phyloP scores from a whole-genome alignment of 768 basidiomycete genomes.

The Zangia roseola region DNA sequence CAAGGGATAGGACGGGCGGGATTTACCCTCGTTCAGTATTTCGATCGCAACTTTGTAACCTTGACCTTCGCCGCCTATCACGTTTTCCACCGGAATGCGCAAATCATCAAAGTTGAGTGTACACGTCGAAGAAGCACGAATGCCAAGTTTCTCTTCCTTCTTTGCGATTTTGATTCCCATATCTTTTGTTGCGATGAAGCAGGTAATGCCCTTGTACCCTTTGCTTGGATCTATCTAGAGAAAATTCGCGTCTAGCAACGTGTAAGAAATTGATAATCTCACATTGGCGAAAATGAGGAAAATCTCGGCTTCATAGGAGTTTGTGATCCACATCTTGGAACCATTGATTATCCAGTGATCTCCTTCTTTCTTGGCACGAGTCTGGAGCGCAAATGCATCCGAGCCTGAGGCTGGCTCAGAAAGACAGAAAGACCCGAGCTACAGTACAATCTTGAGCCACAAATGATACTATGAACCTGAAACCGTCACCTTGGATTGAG shows the following conservation, averaged over 20 bases:
- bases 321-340: slow-evolving; percentile 99
- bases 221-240: slow-evolving; percentile 76
- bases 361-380: slow-evolving; percentile 86
- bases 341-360: slow-evolving; percentile 87
- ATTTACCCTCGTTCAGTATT: slow-evolving; percentile 85
- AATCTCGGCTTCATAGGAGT: slow-evolving; percentile 87
- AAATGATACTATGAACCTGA: background rate
- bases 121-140: slow-evolving; percentile 94
- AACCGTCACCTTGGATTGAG: slow-evolving; percentile 63
- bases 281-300: slow-evolving; percentile 96
- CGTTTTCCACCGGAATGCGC: slow-evolving; percentile 78
- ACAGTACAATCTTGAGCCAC: slow-evolving; percentile 3
- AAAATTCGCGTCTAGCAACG: background rate
- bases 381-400: slow-evolving; percentile 95
- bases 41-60: slow-evolving; percentile 98
- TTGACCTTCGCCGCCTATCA: slow-evolving; percentile 89
- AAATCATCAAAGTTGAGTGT: slow-evolving; percentile 93
- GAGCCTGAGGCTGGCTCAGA: slow-evolving; percentile 93
- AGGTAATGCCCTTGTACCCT: slow-evolving; percentile 99
- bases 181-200: slow-evolving; percentile 93
- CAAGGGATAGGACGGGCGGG: background rate
- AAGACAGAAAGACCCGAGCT: slow-evolving; percentile 96
- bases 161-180: slow-evolving; percentile 98
- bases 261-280: slow-evolving; percentile 20
- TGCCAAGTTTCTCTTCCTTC: slow-evolving; percentile 98